Evolutionary conservation across 1,284 basidiomycete genomes (phyloP), one percentile per base, ranked within the genome.

Genomic region (Marasmius sp.): DNA sequence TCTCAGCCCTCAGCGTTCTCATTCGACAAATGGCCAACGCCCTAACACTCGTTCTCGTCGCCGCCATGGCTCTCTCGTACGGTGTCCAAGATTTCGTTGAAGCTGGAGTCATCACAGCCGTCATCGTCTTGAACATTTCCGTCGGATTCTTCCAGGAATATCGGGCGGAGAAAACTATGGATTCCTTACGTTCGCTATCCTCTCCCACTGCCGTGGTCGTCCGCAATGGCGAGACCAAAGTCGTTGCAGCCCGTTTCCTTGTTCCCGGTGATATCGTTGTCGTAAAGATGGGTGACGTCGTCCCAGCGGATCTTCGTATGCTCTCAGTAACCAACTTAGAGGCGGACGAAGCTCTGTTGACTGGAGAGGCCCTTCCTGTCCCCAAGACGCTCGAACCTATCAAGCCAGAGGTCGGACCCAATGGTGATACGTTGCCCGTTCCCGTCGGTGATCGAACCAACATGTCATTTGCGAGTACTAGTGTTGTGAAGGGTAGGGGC

Each of bases 311-410:
- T 68, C 56, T 77, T 20, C 68, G 74, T 18, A 62, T 77, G 4
- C 65, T 73, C 27, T 63, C 67, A 22, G 69, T 72, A 6, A 73
- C 72, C 60, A 83, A 84, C 67, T 73, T 87, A 45, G 85, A 87
- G 68, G 65, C 81, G n/a, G 87, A 89, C 63, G 88, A 90, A 70
- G 85, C 87, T 5, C 79, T 90, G 37, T 76, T 91, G n/a, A 91
- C 88, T 0, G 89, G 88, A 55, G 86, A 88, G 69, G 83, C 81
- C 12, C 71, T 89, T 14, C 88, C 88, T 58, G 86, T 89, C 11
- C 73, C 77, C 36, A 91, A 91, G 73, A 81, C 77, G 48, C 69
- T 72, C 6, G 78, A 82, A 36, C 67, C 70, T 61, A 78, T 73
- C 57, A 54, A 45, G 38, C 51, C 59, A 12, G 38, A 53, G 22